Evolutionary conservation across 2,329 filamentous ascomycete genomes (phyloP), one percentile per base, ranked within the genome.

Genomic region (Cryphonectria naterciae): DNA sequence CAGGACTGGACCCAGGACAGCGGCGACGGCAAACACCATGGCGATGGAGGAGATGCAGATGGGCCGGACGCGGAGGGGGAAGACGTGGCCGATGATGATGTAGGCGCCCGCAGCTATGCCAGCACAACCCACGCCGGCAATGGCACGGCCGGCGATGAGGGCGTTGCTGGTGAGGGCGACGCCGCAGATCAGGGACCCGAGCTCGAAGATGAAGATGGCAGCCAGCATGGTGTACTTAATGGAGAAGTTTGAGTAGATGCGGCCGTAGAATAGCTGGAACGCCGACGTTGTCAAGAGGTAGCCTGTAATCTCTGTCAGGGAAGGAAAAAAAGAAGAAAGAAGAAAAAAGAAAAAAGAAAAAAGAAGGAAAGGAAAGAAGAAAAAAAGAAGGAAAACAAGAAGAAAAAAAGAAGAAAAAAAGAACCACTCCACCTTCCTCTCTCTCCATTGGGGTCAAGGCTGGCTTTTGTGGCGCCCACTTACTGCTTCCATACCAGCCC

Each of bases 21-120:
- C 68, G 3, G 83, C 81, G 64, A 84, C 76, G 15, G 83, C 84
- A 73, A 81, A 85, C 77, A 84, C 84, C 63, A 76, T 79, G 43
- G 79, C 80, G 63, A 85, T 78, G n/a, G 83, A 73, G 66, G 82
- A 82, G 17, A 73, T 75, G 68, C 77, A 77, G n/a, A 77, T 43
- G 32, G 77, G 76, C 1, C 77, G 74, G 7, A 72, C 73, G 60
- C 69, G 68, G 19, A 77, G 75, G 1, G 76, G 76, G 4, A 78
- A 76, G 19, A 77, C 76, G 61, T 76, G 75, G 56, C 75, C 77
- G 2, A 84, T 80, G 71, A 85, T 80, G 69, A 77, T 77, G 22
- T 78, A 69, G 11, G 76, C 77, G 19, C 83, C 83, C 46, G 81
- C 85, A 76, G 84, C 83, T 49, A 80, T 80, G 43, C 79, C 80